Base-by-base conservation (phyloP, 176 grass and related monocot genomes). In the Aegilops longissima region DNA sequence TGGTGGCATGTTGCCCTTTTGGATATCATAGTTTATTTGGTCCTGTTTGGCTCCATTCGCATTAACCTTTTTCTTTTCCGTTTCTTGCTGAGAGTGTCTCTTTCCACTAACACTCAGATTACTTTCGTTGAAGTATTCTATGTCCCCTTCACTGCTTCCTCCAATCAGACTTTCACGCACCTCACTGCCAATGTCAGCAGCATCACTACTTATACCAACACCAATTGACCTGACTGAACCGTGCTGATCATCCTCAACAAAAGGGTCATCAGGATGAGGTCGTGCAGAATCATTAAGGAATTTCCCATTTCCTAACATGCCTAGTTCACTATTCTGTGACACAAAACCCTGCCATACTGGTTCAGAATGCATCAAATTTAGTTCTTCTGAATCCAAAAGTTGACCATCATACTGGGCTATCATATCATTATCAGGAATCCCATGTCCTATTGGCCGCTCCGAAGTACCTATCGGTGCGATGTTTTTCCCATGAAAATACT, bases 341-440 rank as follows among this genome's bases (percentile, higher is more conserved):
- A 99, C 90, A 78, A 99, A 99, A 40, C 97, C 97, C 72, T 96
- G 97, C 97, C 97, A 99, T 81, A 94, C 94, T 58, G 94, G 90
- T 88, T 99, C 97, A 44, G 86, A 88, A 83, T 92, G 94, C 97
- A 99, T 99, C 84, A 99, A 96, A 90, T 94, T 91, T 82, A 99
- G 89, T 62, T 99, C 97, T 82, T 99, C 97, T 21, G 83, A 84
- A 82, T 96, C 97, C 87, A 99, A 85, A 79, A 99, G 88, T 63
- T 96, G 92, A 27, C 92, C 94, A 77, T 96, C 97, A 74, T 96
- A 94, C 25, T 91, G 92, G 89, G 87, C 92, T 70, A 98, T 96
- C 87, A 96, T 79, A 85, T 90, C 90, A 87, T 90, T 96, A 84
- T 96, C 85, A 68, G 82, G 78, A 82, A 90, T 90, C 29, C 86